These are phyloP conservation scores for Blumeria graminis DNA, from an alignment of 2,329 filamentous ascomycete species.

Conservation along the genomic window DNA sequence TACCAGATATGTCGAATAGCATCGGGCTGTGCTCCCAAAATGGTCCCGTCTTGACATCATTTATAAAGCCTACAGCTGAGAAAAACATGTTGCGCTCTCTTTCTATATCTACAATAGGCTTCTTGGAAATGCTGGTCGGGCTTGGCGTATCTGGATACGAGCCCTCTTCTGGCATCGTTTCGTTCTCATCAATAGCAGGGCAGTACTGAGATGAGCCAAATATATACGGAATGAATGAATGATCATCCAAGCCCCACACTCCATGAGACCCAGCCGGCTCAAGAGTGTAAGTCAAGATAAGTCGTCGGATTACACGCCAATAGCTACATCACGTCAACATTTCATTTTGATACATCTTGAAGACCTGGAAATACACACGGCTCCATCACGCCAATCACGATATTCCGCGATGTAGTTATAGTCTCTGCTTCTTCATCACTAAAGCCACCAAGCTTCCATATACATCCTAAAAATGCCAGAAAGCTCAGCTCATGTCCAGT, in stretches of 20 bases:
- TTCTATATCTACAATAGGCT: slow-evolving; percentile 37
- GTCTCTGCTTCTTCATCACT: slow-evolving; percentile 22
- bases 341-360: not conserved
- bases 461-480: slow-evolving; percentile 62
- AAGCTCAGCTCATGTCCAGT: slow-evolving; percentile 94
- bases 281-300: slow-evolving; percentile 78
- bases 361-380: slow-evolving; percentile 30
- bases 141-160: slow-evolving; percentile 49
- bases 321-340: slow-evolving; percentile 28
- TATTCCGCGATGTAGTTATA: slow-evolving; percentile 44
- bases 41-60: slow-evolving; percentile 85
- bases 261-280: slow-evolving; percentile 92
- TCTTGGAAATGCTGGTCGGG: slow-evolving; percentile 42
- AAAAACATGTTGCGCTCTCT: slow-evolving; percentile 68
- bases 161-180: slow-evolving; percentile 52
- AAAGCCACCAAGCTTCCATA: slow-evolving; percentile 83
- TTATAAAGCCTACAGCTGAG: slow-evolving; percentile 84
- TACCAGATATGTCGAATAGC: slow-evolving; percentile 79
- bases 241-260: slow-evolving; percentile 96
- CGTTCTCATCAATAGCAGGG: slow-evolving; percentile 40
- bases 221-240: slow-evolving; percentile 82
- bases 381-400: slow-evolving; percentile 64
- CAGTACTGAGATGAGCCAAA: slow-evolving; percentile 82
- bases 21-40: slow-evolving; percentile 97
- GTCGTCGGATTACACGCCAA: slow-evolving; percentile 49